Percentiles rank a stretch among this genome's conserved stretches.
These are phyloP conservation scores for Saccharomyces hybrid DNA, from an alignment of 1,139 yeast species.

Conservation along the genomic window DNA sequence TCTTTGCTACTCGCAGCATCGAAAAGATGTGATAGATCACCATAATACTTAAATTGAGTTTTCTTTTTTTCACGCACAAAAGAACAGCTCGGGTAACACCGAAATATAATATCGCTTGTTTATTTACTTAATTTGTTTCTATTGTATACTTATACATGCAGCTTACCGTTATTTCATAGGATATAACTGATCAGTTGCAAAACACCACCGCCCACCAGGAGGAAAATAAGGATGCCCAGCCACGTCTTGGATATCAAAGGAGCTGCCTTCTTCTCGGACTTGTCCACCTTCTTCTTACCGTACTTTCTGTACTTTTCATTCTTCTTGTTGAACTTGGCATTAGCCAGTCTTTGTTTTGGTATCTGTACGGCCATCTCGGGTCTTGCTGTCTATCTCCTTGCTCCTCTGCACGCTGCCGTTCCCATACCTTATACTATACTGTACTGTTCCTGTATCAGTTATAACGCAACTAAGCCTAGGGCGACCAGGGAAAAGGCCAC, in stretches of 20 bases:
- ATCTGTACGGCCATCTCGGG: slow-evolving; percentile 48
- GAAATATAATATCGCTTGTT: neutral
- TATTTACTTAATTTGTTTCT: neutral
- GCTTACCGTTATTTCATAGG: slow-evolving; percentile 30
- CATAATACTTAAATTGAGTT: too few relatives aligned
- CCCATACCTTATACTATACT: neutral
- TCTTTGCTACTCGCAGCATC: neutral
- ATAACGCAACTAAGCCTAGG: neutral
- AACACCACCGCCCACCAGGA: slow-evolving; percentile 77
- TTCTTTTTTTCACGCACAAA: too few relatives aligned
- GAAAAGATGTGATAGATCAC: neutral
- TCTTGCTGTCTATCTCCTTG: neutral
- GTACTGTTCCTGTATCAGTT: neutral
- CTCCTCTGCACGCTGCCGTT: neutral
- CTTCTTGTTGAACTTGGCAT: slow-evolving; percentile 68
- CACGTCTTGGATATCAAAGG: slow-evolving; percentile 39
- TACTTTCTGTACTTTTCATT: slow-evolving; percentile 58
- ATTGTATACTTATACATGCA: neutral
- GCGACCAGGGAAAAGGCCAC: neutral
- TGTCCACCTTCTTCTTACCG: slow-evolving; percentile 48
- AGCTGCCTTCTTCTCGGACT: slow-evolving; percentile 19
- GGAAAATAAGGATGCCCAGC: slow-evolving; percentile 49
- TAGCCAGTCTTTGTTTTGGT: slow-evolving; percentile 79
- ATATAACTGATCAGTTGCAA: slow-evolving; percentile 56
- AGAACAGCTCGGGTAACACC: neutral